Evolutionary conservation across 306 rosid species (phyloP).

Genomic region (Vachellia collinsii): DNA sequence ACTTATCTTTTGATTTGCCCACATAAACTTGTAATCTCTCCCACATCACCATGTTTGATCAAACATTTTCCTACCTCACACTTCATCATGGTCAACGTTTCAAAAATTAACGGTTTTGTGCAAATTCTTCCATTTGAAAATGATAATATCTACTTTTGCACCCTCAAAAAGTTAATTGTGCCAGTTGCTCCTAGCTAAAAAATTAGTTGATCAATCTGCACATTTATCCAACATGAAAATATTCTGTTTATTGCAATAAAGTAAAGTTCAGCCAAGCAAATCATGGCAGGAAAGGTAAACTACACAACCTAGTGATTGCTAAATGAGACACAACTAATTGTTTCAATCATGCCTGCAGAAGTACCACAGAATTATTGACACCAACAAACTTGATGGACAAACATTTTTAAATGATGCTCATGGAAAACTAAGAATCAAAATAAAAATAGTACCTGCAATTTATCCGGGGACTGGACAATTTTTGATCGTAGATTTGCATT

Average conservation of each 20-base stretch:
- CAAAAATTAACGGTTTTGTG: no score
- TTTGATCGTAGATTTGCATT: conserved; percentile 78
- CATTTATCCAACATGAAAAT: not conserved
- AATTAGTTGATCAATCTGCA: no score
- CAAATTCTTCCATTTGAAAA: no score
- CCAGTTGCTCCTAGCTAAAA: no score
- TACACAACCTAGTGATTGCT: not conserved
- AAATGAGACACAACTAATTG: conserved; percentile 1
- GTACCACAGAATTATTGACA: conserved; percentile 15
- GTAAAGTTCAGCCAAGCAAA: conserved; percentile 11
- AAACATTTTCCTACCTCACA: no score
- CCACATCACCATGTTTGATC: no score
- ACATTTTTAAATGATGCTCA: not conserved
- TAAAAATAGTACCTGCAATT: conserved; percentile 65
- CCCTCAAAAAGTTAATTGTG: no score
- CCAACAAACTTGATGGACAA: conserved; percentile 1
- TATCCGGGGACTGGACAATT: conserved; percentile 89
- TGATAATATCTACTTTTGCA: no score
- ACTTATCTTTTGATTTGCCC: no score
- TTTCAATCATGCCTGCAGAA: conserved; percentile 9
- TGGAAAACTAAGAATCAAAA: conserved; percentile 1
- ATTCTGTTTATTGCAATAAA: not conserved
- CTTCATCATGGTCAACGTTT: no score
- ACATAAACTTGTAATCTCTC: no score
- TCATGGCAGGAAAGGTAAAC: not conserved